Percentiles rank a stretch among this genome's conserved stretches.
These are phyloP conservation scores for Colletotrichum aenigma DNA, from an alignment of 2,329 filamentous ascomycete genomes.

Conservation along the genomic window DNA sequence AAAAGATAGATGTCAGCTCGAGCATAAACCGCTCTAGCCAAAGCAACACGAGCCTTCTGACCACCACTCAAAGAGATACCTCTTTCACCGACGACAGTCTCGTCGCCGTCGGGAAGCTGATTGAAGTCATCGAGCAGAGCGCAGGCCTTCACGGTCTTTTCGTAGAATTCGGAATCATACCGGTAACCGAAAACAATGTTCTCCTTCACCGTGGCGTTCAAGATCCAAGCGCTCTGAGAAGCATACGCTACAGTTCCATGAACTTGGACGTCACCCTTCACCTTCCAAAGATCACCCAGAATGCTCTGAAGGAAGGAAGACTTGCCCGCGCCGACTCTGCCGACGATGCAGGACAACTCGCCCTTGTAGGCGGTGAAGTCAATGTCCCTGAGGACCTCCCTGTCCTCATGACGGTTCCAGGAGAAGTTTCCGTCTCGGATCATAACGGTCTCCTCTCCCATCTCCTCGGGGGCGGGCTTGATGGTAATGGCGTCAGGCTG, in stretches of 20 bases:
- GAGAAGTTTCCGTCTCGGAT: constrained; percentile 89
- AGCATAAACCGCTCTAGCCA: constrained; percentile 94
- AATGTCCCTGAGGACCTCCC: constrained; percentile 78
- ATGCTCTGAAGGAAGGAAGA: constrained; percentile 90
- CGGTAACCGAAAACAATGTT: constrained; percentile 97
- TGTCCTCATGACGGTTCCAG: constrained; percentile 85
- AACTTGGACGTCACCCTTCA: constrained; percentile 80
- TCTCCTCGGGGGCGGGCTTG: constrained; percentile 72
- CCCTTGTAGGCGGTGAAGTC: constrained; percentile 90
- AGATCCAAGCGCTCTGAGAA: constrained; percentile 92
- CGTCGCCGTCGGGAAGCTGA: constrained; percentile 91
- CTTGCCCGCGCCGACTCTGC: constrained; percentile 93
- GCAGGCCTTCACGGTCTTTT: constrained; percentile 89
- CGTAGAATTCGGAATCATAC: constrained; percentile 93
- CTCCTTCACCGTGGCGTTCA: constrained; percentile 96
- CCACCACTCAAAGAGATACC: constrained; percentile 96
- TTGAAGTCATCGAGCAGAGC: constrained; percentile 90
- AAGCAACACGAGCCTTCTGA: constrained; percentile 90
- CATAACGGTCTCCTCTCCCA: constrained; percentile 84
- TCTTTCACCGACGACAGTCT: constrained; percentile 94
- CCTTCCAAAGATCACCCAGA: constrained; percentile 91
- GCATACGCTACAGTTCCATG: constrained; percentile 89
- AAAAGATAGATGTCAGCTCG: constrained; percentile 95
- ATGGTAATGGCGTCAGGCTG: constrained; percentile 81
- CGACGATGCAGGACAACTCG: constrained; percentile 90